Evolutionary conservation across 345 rosid species (phyloP).

Genomic region (Linum usitatissimum): DNA sequence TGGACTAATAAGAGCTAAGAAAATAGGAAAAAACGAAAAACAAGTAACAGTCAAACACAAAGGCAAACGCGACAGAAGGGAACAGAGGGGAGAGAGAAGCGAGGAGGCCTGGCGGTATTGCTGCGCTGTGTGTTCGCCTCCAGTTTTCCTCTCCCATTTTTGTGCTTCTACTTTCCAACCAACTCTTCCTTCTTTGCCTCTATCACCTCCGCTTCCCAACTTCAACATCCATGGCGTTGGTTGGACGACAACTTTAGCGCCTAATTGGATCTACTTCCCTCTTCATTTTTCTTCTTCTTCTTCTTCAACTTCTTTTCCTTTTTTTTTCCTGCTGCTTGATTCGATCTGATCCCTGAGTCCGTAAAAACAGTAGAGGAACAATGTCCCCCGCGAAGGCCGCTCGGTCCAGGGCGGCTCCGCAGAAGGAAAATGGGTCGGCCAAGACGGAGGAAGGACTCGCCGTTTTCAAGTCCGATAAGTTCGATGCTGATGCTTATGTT

Average conservation of each 20-base stretch:
- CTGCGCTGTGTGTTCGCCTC: neutral
- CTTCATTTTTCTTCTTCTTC: neutral
- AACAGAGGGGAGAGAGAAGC: neutral
- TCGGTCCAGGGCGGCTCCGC: slow-evolving; percentile 49
- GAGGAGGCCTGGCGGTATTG: neutral
- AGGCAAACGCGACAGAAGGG: no score
- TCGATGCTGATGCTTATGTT: slow-evolving; percentile 83
- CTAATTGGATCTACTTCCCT: slow-evolving; percentile 3
- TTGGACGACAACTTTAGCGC: neutral
- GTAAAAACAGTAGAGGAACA: neutral
- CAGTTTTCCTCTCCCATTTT: neutral
- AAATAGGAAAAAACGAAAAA: no score
- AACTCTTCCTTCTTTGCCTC: neutral
- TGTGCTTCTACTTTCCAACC: neutral
- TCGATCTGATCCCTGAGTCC: slow-evolving; percentile 10
- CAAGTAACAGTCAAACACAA: no score
- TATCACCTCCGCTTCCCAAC: neutral
- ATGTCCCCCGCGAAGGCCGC: slow-evolving; percentile 43
- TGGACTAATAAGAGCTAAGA: no score
- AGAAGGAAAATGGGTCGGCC: slow-evolving; percentile 54
- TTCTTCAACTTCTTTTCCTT: neutral
- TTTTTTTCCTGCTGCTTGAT: slow-evolving; percentile 3
- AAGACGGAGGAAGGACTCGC: slow-evolving; percentile 74
- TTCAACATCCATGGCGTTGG: neutral
- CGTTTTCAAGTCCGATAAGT: slow-evolving; percentile 81